Conservation (phyloP, 768 basidiomycete genomes). For the Xerocomellus chrysenteron region DNA sequence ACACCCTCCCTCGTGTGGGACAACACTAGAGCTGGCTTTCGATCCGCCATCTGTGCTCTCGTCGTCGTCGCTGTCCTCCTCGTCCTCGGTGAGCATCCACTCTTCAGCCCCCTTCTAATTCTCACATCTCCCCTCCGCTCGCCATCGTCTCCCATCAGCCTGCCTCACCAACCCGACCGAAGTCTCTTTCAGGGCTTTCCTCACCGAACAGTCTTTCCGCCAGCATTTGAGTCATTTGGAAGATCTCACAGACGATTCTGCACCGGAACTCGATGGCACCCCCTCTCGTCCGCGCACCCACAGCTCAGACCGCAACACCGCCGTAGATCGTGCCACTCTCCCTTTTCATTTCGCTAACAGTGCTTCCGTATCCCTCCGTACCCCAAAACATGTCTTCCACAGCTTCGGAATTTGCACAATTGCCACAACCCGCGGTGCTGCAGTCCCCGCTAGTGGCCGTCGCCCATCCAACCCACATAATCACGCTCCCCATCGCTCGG, state of each 20-base stretch:
- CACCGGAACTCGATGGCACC: constrained; percentile 32
- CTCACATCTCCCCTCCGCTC: background rate
- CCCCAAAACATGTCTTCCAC: constrained; percentile 85
- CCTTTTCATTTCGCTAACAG: constrained; percentile 87
- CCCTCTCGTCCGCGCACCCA: constrained; percentile 27
- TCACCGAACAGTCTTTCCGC: constrained; percentile 97
- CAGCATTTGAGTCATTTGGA: constrained; percentile 88
- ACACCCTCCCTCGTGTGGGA: constrained; percentile 52
- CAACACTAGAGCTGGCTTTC: constrained; percentile 60
- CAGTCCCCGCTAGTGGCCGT: constrained; percentile 54
- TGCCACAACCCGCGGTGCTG: constrained; percentile 46
- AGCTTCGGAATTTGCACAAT: constrained; percentile 86
- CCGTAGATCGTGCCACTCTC: constrained; percentile 30
- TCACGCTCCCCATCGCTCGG: constrained; percentile 28
- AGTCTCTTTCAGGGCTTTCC: constrained; percentile 88
- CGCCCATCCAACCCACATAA: constrained; percentile 36
- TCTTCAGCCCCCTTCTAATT: background rate
- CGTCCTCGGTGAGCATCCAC: constrained; percentile 61
- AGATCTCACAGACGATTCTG: constrained; percentile 55
- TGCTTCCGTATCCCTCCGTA: constrained; percentile 88
- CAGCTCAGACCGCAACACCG: constrained; percentile 18
- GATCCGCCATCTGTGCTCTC: constrained; percentile 67
- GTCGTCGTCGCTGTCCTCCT: constrained; percentile 67
- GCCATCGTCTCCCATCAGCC: constrained; percentile 47
- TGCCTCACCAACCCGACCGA: constrained; percentile 95